Percentiles rank a stretch among this genome's conserved stretches.
Evolutionary conservation across 2,329 filamentous ascomycete genomes (phyloP).

Genomic region (Colletotrichum sp.): DNA sequence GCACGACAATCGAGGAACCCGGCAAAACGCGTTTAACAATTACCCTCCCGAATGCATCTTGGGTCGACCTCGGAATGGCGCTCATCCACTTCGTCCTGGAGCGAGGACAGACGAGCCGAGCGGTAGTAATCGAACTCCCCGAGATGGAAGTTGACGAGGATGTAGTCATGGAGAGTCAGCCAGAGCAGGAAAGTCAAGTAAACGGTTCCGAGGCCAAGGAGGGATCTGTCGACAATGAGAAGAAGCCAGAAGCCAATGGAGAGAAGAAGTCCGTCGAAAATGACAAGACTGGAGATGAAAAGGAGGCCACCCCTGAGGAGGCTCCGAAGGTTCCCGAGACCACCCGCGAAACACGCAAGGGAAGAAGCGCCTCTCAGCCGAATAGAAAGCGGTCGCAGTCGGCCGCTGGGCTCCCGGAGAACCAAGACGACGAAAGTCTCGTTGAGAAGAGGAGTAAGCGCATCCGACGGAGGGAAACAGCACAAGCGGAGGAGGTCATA

Average conservation of each 20-base stretch:
- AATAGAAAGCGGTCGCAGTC: conserved; percentile 69
- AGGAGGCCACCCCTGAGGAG: background rate
- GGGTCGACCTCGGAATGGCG: conserved; percentile 47
- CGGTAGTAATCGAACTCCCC: conserved; percentile 40
- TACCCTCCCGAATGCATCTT: conserved; percentile 37
- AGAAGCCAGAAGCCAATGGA: background rate
- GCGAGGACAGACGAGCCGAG: conserved; percentile 37
- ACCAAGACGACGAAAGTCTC: conserved; percentile 59
- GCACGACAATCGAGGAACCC: conserved; percentile 8
- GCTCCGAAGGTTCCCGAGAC: conserved; percentile 30
- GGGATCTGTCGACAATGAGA: conserved; percentile 40
- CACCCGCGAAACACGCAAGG: conserved; percentile 37
- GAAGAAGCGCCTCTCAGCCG: conserved; percentile 42
- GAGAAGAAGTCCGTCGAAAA: conserved; percentile 1
- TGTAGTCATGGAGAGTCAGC: conserved; percentile 29
- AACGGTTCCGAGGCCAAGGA: conserved; percentile 27
- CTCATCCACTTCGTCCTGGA: conserved; percentile 40
- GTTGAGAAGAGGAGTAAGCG: conserved; percentile 70
- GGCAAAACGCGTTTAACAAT: conserved; percentile 29
- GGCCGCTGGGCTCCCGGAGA: conserved; percentile 61
- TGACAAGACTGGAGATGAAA: conserved; percentile 1
- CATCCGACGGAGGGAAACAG: conserved; percentile 64
- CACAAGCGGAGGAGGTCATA: conserved; percentile 53
- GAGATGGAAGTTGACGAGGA: conserved; percentile 38
- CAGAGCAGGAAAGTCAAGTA: conserved; percentile 4